Percentiles rank a stretch among this genome's conserved stretches.
phyloP scores from a whole-genome alignment of 495 filamentous ascomycete species.

The Penicillium coprophilum region DNA sequence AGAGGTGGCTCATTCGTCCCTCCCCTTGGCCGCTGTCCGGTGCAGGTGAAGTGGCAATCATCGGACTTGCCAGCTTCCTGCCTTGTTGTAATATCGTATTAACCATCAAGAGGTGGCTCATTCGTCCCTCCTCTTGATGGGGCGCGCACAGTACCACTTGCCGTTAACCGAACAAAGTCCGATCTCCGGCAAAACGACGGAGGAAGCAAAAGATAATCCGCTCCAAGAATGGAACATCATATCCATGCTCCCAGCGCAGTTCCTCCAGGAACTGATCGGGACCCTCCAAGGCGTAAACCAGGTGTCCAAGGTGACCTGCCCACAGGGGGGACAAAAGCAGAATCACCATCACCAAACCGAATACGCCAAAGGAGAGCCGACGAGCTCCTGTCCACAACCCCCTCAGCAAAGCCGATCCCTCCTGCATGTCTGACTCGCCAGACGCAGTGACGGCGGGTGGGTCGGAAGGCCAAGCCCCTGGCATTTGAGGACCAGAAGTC shows the following conservation, averaged over 20 bases:
- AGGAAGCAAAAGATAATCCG: background rate
- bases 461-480: background rate
- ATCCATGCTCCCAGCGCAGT: constrained; percentile 1
- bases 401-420: background rate
- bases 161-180: background rate
- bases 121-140: constrained; percentile 6
- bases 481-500: background rate
- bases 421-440: constrained; percentile 1
- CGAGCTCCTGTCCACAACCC: background rate
- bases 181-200: background rate
- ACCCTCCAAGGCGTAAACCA: background rate
- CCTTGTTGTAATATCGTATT: background rate
- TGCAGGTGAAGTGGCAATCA: constrained; percentile 3
- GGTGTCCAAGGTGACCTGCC: background rate
- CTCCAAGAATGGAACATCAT: background rate
- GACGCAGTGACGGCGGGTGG: background rate
- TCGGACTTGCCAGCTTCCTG: constrained; percentile 5
- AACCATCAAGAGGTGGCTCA: constrained; percentile 2
- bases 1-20: background rate
- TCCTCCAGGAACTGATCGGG: background rate
- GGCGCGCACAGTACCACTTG: background rate
- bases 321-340: background rate
- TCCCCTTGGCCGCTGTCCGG: background rate
- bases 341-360: background rate
- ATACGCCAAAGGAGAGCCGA: background rate